Conservation (phyloP, 1,139 yeast species). For the Geotrichum klebahnii region DNA sequence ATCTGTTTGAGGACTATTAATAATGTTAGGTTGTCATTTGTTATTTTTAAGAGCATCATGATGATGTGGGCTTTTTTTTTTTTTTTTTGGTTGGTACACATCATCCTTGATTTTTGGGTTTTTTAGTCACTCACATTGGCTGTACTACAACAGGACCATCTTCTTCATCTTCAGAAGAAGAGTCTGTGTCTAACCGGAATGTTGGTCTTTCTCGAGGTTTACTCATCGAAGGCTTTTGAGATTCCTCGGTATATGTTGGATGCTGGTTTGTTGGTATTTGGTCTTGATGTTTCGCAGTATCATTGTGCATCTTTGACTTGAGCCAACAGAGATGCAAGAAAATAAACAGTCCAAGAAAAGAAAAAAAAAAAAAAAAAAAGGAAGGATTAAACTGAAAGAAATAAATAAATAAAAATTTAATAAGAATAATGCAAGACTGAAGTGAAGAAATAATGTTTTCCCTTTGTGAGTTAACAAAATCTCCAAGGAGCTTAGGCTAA, state of each 20-base stretch:
- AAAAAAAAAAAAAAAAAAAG: background rate
- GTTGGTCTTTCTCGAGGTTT: conserved; percentile 7
- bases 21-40: background rate
- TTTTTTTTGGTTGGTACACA: background rate
- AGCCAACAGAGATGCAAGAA: background rate
- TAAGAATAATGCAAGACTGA: too few species aligned
- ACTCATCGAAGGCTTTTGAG: background rate
- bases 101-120: too few species aligned
- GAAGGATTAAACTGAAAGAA: background rate
- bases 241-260: background rate
- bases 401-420: too few species aligned
- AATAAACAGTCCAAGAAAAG: background rate
- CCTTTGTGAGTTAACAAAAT: too few species aligned
- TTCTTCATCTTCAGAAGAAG: conserved; percentile 13
- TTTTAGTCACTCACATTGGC: too few species aligned
- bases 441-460: too few species aligned
- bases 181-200: conserved; percentile 15
- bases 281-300: conserved; percentile 3
- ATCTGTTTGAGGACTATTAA: background rate
- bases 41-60: background rate
- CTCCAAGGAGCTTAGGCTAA: too few species aligned
- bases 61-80: background rate
- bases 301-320: conserved; percentile 11
- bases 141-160: background rate
- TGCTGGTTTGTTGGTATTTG: background rate